phyloP scores from a whole-genome alignment of 352 stramenopile genomes.

The Phytophthora ramorum region DNA sequence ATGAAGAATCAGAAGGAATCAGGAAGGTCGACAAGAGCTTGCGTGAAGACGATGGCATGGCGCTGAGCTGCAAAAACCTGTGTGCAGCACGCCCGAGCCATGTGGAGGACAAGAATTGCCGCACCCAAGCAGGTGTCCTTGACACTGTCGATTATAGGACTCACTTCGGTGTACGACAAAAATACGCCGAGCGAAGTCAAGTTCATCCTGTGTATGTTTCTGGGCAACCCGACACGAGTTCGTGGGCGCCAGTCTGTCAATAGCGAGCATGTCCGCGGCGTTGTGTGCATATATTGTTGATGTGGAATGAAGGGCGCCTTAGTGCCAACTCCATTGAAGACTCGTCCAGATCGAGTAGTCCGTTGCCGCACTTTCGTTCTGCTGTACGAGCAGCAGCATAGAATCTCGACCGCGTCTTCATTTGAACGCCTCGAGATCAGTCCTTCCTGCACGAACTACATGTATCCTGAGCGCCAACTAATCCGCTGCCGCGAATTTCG shows the following conservation, averaged over 20 bases:
- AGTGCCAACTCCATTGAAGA: background rate
- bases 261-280: background rate
- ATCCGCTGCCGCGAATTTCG: no score
- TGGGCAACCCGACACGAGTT: background rate
- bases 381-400: background rate
- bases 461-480: background rate
- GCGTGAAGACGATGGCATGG: background rate
- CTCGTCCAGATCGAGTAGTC: background rate
- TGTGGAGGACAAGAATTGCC: background rate
- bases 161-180: slow-evolving; percentile 6
- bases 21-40: background rate
- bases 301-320: background rate
- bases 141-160: background rate
- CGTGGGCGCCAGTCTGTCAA: background rate
- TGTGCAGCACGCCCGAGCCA: no score
- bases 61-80: background rate
- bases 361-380: slow-evolving; percentile 16
- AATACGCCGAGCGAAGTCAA: slow-evolving; percentile 6
- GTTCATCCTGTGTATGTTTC: slow-evolving; percentile 1
- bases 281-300: no score
- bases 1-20: background rate
- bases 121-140: slow-evolving; percentile 14
- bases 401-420: background rate
- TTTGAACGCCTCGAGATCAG: background rate
- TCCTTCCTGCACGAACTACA: background rate